Conservation (phyloP, 129 eudicot species). For the Ambrosia artemisiifolia region DNA sequence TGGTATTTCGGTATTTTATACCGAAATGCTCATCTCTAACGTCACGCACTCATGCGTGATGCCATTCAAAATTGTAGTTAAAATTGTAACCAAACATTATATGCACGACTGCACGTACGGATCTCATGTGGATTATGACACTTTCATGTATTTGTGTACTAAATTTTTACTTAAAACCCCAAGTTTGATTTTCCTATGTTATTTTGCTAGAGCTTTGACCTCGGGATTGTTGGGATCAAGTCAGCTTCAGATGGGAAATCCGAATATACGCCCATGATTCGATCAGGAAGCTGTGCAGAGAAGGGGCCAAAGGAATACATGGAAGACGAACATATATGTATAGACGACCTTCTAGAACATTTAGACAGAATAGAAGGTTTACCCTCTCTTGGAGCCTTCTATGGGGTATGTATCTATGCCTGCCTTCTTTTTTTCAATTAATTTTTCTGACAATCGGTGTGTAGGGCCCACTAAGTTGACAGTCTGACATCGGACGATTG, state of each 20-base stretch:
- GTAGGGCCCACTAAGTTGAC: not conserved
- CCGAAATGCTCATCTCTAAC: too few relatives aligned
- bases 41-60: not conserved
- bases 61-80: not conserved
- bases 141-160: slow-evolving; percentile 1
- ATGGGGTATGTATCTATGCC: slow-evolving; percentile 53
- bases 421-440: not conserved
- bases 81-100: not conserved
- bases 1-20: too few relatives aligned
- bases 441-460: not conserved
- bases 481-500: not conserved
- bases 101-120: not conserved
- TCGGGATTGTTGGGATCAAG: slow-evolving; percentile 35
- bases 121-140: not conserved
- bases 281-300: slow-evolving; percentile 93
- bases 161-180: not conserved
- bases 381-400: slow-evolving; percentile 84
- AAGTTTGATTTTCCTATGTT: slow-evolving; percentile 23
- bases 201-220: slow-evolving; percentile 43
- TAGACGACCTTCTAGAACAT: slow-evolving; percentile 61
- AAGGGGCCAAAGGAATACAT: slow-evolving; percentile 81
- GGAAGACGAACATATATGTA: slow-evolving; percentile 92
- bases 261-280: slow-evolving; percentile 53
- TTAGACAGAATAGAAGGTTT: slow-evolving; percentile 48
- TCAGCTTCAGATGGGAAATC: slow-evolving; percentile 55